Base-by-base conservation (phyloP, 306 rosid species). In the Echinosophora koreensis region DNA sequence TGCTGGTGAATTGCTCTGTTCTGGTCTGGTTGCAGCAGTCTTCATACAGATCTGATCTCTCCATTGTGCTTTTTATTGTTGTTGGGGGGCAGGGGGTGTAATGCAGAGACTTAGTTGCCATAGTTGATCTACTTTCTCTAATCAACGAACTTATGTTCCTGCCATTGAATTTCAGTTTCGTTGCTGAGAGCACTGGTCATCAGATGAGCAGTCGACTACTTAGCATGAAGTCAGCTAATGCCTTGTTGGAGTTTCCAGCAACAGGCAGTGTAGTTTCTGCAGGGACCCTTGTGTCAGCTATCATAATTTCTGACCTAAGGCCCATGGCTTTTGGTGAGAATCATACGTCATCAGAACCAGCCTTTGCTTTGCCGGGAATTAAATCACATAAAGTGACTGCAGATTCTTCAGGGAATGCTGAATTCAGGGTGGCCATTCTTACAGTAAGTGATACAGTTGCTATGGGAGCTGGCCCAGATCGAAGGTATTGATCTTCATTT, bases 371-470 rank as follows among this genome's bases (percentile, higher is more conserved):
- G 55, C 77, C 76, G 52, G 81, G 62, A 81, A 69, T 9, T 73
- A 56, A 41, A 51, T 67, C 85, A 1, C 76, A 82, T 67, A 82
- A 80, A 81, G 27, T 17, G 73, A 75, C 67, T 59, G 77, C 66
- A 12, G 80, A 80, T 77, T 74, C 82, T 69, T 65, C 86, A 64
- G 80, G 6, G 32, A 82, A 78, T 80, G 82, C 80, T 56, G 86
- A 83, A 55, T 8, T 81, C 60, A 88, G 83, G 68, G 92, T 94
- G 80, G 93, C 95, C 76, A 62, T 94, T 88, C 97, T 94, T 82
- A 94, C 97, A 38, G 97, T 94, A 63, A 92, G 97, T 77, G 98
- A 94, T 65, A 94, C 98, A 35, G 98, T 94, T 81, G 89, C 97
- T 73, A 78, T 73, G 1, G 98, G 97, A 81, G 88, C 87, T 30